These are phyloP conservation scores for Geranomyces variabilis DNA, from an alignment of 192 early-diverging fungal species.

Conservation along the genomic window DNA sequence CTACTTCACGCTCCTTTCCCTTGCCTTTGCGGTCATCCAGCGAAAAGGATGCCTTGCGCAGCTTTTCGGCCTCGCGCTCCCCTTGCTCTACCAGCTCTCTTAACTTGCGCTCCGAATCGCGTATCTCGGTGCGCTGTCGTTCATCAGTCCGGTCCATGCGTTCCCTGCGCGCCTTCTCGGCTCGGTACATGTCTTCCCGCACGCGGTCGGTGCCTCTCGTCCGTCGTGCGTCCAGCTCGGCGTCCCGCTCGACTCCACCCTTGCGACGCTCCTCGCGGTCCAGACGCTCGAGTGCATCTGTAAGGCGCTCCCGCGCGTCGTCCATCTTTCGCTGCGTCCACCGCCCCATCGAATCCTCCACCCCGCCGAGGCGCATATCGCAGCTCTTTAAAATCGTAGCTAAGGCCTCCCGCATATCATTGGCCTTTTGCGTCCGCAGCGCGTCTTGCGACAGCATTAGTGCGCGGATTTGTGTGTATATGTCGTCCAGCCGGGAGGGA, in stretches of 20 bases:
- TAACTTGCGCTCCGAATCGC: background rate
- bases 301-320: conserved; percentile 25
- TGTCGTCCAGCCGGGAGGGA: conserved; percentile 23
- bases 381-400: conserved; percentile 21
- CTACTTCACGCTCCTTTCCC: background rate
- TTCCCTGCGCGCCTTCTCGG: background rate
- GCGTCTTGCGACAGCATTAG: conserved; percentile 30
- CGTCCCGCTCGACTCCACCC: background rate
- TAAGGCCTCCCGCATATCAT: conserved; percentile 24
- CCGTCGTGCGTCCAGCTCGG: background rate
- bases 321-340: conserved; percentile 29
- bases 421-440: conserved; percentile 25
- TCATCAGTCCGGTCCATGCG: background rate
- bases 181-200: conserved; percentile 9
- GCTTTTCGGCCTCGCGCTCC: conserved; percentile 7
- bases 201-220: background rate
- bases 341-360: conserved; percentile 12
- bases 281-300: conserved; percentile 23
- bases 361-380: conserved; percentile 12
- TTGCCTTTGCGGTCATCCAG: conserved; percentile 15
- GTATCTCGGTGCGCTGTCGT: background rate
- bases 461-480: conserved; percentile 26
- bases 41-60: conserved; percentile 4
- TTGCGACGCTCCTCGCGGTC: conserved; percentile 14
- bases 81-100: conserved; percentile 6